phyloP scores from a whole-genome alignment of 768 basidiomycete species.

The Crepidotus variabilis region DNA sequence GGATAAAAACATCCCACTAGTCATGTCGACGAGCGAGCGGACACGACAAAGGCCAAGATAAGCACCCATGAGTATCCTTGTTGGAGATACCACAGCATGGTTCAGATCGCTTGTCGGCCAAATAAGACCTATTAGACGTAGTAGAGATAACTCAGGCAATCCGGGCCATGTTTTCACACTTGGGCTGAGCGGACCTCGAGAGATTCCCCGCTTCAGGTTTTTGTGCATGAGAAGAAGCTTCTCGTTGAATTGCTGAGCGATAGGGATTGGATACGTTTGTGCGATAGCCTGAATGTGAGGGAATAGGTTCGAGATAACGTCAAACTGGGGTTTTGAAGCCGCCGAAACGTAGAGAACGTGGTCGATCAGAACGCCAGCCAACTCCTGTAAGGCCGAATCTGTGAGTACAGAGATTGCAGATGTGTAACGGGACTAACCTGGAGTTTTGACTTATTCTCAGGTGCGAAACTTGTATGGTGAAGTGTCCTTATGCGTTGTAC shows the following conservation, averaged over 20 bases:
- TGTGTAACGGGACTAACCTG: slow-evolving; percentile 51
- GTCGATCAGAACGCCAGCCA: slow-evolving; percentile 81
- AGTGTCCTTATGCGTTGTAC: slow-evolving; percentile 88
- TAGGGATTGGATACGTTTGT: slow-evolving; percentile 74
- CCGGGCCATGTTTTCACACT: slow-evolving; percentile 88
- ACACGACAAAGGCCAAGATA: slow-evolving; percentile 86
- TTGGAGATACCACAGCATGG: slow-evolving; percentile 84
- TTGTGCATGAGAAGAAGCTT: slow-evolving; percentile 92
- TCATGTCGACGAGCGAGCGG: slow-evolving; percentile 67
- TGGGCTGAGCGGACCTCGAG: slow-evolving; percentile 54
- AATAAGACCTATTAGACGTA: slow-evolving; percentile 74
- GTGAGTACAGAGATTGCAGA: neutral
- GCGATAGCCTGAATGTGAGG: slow-evolving; percentile 80
- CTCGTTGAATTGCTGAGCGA: slow-evolving; percentile 73
- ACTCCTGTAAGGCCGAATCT: slow-evolving; percentile 39
- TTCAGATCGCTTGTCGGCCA: slow-evolving; percentile 97
- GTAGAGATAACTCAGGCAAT: slow-evolving; percentile 71
- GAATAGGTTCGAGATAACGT: slow-evolving; percentile 59
- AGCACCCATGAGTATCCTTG: slow-evolving; percentile 84
- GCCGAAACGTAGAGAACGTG: slow-evolving; percentile 77
- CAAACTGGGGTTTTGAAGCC: slow-evolving; percentile 55
- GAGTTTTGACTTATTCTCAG: slow-evolving; percentile 88
- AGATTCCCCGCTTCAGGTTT: slow-evolving; percentile 82
- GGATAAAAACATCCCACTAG: slow-evolving; percentile 86
- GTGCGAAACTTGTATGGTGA: slow-evolving; percentile 88